phyloP scores from a whole-genome alignment of 2,329 filamentous ascomycete genomes.

The Fusarium poae region DNA sequence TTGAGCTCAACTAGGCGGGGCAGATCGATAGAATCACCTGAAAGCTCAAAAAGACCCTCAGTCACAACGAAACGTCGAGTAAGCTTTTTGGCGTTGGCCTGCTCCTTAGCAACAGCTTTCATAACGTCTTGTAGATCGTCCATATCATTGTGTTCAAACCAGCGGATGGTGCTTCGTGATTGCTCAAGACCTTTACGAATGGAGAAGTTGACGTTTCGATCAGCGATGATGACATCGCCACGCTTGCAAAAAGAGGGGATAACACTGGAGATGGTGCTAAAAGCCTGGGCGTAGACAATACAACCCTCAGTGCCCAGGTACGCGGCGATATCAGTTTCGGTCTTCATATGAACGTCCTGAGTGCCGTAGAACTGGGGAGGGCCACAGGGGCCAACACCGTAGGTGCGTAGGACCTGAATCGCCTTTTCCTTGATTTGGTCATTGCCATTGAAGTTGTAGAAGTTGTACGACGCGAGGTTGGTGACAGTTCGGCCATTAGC shows the following conservation, averaged over 20 bases:
- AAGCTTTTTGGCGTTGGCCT: slow-evolving; percentile 84
- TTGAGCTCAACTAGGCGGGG: slow-evolving; percentile 94
- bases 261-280: slow-evolving; percentile 96
- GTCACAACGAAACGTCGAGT: slow-evolving; percentile 96
- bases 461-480: slow-evolving; percentile 96
- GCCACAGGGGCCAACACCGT: slow-evolving; percentile 96
- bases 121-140: slow-evolving; percentile 89
- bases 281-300: slow-evolving; percentile 96
- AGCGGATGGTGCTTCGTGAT: slow-evolving; percentile 88
- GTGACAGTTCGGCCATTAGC: slow-evolving; percentile 89
- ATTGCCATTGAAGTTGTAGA: slow-evolving; percentile 96
- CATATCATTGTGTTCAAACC: slow-evolving; percentile 98
- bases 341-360: slow-evolving; percentile 98
- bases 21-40: slow-evolving; percentile 86
- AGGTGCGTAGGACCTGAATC: slow-evolving; percentile 91
- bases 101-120: slow-evolving; percentile 87
- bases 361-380: slow-evolving; percentile 98
- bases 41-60: slow-evolving; percentile 92
- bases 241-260: slow-evolving; percentile 98
- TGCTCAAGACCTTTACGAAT: slow-evolving; percentile 96
- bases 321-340: slow-evolving; percentile 90
- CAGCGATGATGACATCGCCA: slow-evolving; percentile 96
- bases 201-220: slow-evolving; percentile 92
- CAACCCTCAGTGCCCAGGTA: slow-evolving; percentile 89
- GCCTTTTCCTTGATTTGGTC: slow-evolving; percentile 95